Evolutionary conservation across 306 rosid species (phyloP), one percentile per base, ranked within the genome.

Genomic region (Begonia masoniana): DNA sequence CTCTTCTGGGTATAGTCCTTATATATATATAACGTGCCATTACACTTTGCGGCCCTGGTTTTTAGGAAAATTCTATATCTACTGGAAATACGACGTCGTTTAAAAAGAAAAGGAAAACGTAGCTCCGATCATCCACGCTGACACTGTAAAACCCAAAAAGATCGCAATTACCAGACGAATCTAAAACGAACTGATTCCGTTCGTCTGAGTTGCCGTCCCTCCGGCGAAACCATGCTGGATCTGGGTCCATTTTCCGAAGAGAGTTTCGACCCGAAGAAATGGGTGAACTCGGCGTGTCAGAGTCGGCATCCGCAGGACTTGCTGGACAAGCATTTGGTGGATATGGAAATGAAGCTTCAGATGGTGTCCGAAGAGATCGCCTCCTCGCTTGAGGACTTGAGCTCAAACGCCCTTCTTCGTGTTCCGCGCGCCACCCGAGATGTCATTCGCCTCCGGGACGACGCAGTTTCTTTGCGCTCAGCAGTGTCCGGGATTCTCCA

Each of bases 381-480:
- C 21, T 88, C 95, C 9, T 83, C 96, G 7, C 95, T 87, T 21
- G 95, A 92, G 74, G 99, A 92, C 39, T 94, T 86, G 71, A 86
- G 99, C 68, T 58, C 96, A 64, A 75, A 85, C 57, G 71, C 95
- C 13, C 93, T 86, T 60, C 99, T 92, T 62, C 96, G 95, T 16
- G 85, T 92, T 0, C 99, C 99, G 2, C 95, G 99, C 7, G 84
- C 96, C 64, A 81, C 92, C 12, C 99, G 96, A 2, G 99, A 92
- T 17, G 88, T 86, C 58, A 65, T 87, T 54, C 95, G 96, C 57
- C 78, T 92, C 62, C 84, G 99, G 8, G 99, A 92, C 41, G 99
- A 92, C 10, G 93, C 95, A 59, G 78, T 87, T 42, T 81, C 95
- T 1, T 88, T 92, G 51, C 96, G 99, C 31, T 79, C 89, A 17